These are phyloP conservation scores for Poteriospumella lacustris DNA, from an alignment of 108 stramenopile genomes.

Conservation along the genomic window DNA sequence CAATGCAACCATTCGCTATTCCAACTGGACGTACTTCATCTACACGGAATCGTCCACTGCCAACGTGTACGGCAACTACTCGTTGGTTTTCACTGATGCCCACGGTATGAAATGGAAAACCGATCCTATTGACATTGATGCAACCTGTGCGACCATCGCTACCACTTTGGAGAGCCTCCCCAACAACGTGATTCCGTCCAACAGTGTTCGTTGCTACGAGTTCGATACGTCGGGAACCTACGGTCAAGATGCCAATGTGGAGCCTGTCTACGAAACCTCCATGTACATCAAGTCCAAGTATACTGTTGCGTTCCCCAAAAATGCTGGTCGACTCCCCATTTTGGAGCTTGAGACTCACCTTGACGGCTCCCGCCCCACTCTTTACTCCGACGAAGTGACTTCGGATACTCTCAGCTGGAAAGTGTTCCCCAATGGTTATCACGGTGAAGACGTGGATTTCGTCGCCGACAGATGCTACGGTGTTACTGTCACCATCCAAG, in stretches of 20 bases:
- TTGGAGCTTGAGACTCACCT: background rate
- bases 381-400: background rate
- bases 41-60: background rate
- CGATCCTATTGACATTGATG: background rate
- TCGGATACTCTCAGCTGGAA: background rate
- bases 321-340: background rate
- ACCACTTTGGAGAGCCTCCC: background rate
- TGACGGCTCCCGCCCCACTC: constrained; percentile 18
- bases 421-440: background rate
- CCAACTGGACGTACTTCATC: constrained; percentile 6
- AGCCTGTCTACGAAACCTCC: background rate
- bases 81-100: background rate
- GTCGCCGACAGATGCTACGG: background rate
- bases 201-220: background rate
- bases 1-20: background rate
- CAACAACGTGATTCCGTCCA: background rate
- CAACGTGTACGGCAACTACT: background rate
- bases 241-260: background rate
- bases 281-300: background rate
- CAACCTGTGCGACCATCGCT: background rate
- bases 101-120: constrained; percentile 3
- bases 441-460: background rate
- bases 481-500: background rate
- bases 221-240: no score
- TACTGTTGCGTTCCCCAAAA: constrained; percentile 14